Evolutionary conservation across 257 asterid genomes (phyloP).

Genomic region (Nicotiana paniculata): DNA sequence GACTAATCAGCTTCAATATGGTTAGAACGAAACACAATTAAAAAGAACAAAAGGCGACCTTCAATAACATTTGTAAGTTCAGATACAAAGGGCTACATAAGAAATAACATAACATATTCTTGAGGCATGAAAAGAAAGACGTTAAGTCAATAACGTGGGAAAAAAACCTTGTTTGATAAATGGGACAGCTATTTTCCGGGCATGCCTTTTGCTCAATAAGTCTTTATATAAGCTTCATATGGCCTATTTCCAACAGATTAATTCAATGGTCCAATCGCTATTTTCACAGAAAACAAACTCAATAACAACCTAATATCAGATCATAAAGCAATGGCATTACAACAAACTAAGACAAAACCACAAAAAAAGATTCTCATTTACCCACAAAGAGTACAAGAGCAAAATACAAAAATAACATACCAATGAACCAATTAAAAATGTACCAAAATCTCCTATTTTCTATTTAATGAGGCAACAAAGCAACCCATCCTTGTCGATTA

Average conservation of each 20-base stretch:
- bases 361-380: background rate
- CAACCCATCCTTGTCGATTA: background rate
- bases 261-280: background rate
- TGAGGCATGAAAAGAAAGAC: background rate
- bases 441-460: background rate
- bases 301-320: background rate
- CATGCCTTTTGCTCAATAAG: background rate
- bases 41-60: background rate
- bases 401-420: background rate
- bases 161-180: background rate
- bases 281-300: background rate
- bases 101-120: background rate
- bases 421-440: background rate
- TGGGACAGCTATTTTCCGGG: background rate
- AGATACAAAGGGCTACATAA: background rate
- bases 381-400: background rate
- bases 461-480: background rate
- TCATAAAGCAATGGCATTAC: background rate
- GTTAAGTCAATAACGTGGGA: background rate
- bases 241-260: background rate
- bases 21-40: background rate
- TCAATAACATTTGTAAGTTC: background rate
- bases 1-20: background rate
- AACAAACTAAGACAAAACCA: background rate
- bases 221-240: background rate